These are phyloP conservation scores for Aspergillus viridinutans DNA, from an alignment of 2,329 filamentous ascomycete species.

Conservation along the genomic window DNA sequence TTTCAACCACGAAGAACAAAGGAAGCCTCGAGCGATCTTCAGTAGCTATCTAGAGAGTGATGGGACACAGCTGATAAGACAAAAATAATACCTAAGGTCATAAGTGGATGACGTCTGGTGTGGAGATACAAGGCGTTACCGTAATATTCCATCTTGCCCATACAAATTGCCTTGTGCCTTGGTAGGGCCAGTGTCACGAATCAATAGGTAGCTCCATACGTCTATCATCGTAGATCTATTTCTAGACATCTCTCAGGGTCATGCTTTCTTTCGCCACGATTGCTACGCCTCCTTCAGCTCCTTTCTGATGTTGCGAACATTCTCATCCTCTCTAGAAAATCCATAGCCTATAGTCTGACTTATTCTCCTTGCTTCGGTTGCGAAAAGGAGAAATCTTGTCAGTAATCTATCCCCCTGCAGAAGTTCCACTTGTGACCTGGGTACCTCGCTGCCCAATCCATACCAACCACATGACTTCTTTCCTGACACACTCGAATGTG, in stretches of 20 bases:
- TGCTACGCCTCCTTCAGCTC: not conserved
- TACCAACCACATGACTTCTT: not conserved
- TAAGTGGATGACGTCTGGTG: not conserved
- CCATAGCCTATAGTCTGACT: not conserved
- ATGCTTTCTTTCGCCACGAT: not conserved
- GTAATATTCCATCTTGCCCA: not conserved
- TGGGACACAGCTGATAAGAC: not conserved
- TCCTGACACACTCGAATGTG: not conserved
- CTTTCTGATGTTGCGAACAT: not conserved
- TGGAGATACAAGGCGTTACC: conserved; percentile 3
- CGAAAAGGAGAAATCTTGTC: not conserved
- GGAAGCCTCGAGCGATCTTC: not conserved
- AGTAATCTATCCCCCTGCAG: not conserved
- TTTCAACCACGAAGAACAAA: not conserved
- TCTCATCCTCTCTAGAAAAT: not conserved
- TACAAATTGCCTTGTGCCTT: not conserved
- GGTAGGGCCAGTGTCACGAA: not conserved
- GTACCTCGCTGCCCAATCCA: not conserved
- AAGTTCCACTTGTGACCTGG: not conserved
- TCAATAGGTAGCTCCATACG: not conserved
- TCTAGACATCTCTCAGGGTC: not conserved
- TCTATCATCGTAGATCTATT: not conserved
- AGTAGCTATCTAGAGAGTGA: too few species aligned
- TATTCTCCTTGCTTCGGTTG: not conserved
- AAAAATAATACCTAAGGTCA: not conserved